These are phyloP conservation scores for Boletellus ananas DNA, from an alignment of 768 basidiomycete species.

Conservation along the genomic window DNA sequence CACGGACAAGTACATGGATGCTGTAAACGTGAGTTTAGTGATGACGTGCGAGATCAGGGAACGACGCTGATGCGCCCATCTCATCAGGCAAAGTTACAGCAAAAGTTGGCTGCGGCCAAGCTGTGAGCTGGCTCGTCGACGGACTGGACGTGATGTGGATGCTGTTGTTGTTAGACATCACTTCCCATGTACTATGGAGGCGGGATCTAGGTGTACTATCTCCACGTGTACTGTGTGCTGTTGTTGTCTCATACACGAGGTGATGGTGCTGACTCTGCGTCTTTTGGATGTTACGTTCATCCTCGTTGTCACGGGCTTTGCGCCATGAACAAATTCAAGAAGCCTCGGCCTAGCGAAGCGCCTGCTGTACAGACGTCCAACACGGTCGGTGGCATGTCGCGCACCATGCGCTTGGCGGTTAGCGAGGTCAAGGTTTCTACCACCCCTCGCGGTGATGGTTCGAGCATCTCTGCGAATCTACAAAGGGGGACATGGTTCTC, in stretches of 20 bases:
- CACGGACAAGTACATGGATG: conserved; percentile 90
- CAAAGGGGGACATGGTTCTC: conserved; percentile 15
- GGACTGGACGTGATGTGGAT: conserved; percentile 6
- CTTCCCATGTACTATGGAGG: conserved; percentile 7
- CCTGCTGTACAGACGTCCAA: not conserved
- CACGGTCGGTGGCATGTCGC: conserved; percentile 16
- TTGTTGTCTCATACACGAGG: not conserved
- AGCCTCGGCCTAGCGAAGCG: conserved; percentile 12
- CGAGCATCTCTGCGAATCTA: not conserved
- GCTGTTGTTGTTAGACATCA: conserved; percentile 10
- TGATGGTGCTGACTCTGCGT: too few species aligned
- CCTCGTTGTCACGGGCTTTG: not conserved
- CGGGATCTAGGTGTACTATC: conserved; percentile 20
- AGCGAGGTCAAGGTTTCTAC: conserved; percentile 5
- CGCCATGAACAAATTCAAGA: conserved; percentile 25
- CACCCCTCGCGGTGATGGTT: not conserved
- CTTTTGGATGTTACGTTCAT: not conserved
- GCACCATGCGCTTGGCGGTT: conserved; percentile 30
- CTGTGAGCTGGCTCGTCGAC: conserved; percentile 8
- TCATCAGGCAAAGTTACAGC: conserved; percentile 40
- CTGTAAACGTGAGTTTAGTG: conserved; percentile 66
- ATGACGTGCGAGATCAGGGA: not conserved
- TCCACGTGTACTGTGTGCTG: conserved; percentile 10
- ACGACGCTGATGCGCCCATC: conserved; percentile 13
- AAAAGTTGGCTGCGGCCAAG: conserved; percentile 37